Evolutionary conservation across 345 rosid genomes (phyloP), one percentile per base, ranked within the genome.

Genomic region (Litchi chinensis): DNA sequence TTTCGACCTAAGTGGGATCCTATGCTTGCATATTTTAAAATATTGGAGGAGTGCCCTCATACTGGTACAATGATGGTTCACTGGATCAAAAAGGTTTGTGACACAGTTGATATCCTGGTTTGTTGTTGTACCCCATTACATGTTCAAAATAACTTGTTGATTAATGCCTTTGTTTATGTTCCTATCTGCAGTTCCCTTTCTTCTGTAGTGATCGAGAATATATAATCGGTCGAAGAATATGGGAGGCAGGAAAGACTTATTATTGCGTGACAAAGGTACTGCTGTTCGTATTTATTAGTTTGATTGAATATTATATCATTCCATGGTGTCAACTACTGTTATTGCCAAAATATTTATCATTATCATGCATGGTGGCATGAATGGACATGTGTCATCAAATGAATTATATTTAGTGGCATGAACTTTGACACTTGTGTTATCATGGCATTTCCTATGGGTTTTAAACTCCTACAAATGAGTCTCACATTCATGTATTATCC

Each of bases 171-270:
- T 26, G 56, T 78, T 60, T 24, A 65, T 77, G 10, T 72, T 37
- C 56, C 73, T 37, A n/a, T 84, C 76, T 88, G 86, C 92, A 96
- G 98, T 96, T 94, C 57, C 99, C 99, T 0, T 94, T 96, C 79
- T 94, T 94, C 90, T 96, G 99, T 70, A 92, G 99, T 54, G 98
- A 96, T 79, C 88, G 99, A 39, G 99, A 96, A 76, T 96, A 96
- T 79, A 89, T 94, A 70, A 91, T 96, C 74, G 98, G 92, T 16
- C 75, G 94, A 83, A 91, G 98, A 80, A 93, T 94, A 83, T 96
- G 99, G 98, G 98, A 96, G 73, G 90, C 90, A 72, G 95, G 91
- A 76, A 91, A 82, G 74, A 83, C 86, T 7, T 96, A 88, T 82
- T 94, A 90, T 79, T 89, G 95, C 72, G 92, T 96, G 77, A 94